Evolutionary conservation across 2,329 filamentous ascomycete genomes (phyloP), one percentile per base, ranked within the genome.

Genomic region (Talaromyces albobiverticillius): DNA sequence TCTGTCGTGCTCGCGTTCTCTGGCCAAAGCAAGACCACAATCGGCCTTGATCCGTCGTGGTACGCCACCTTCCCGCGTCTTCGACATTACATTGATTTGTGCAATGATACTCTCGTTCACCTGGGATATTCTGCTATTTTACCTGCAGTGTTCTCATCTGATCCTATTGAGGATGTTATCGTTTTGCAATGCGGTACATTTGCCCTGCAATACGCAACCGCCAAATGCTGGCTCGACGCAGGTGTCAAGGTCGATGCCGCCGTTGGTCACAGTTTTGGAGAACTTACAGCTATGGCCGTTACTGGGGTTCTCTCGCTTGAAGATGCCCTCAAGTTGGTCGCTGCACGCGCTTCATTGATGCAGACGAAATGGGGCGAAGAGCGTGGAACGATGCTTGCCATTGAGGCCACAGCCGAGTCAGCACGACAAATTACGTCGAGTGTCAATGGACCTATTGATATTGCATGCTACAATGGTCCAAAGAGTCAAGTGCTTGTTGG

Each of bases 321-420:
- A 7, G 70, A 74, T 40, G 60, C 62, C 0, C 31, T 73, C 8
- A 58, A 55, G 2, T 54, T 74, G 0, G 59, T 75, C 6, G 52
- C 61, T 1, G 62, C 59, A 0, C 63, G 72, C 5, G 71, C 72
- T 3, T 31, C 45, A 0, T 42, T 74, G 1, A 67, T 75, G n/a
- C 52, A 63, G 2, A 57, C 66, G 1, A 41, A 52, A 2, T 74
- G 71, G 68, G 69, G 65, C 2, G 11, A 25, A 4, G 70, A 73
- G 26, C 26, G 55, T 0, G 71, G 70, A 0, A 57, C 56, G 0
- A 73, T 73, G 71, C 51, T 73, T 6, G 62, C 65, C 0, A 51
- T 72, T 0, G 60, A 74, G 41, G 70, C 64, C 0, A 40, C 20
- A n/a, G 36, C 16, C 10, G 43, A 47, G 2, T 48, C 36, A 16